phyloP scores from a whole-genome alignment of 2,329 filamentous ascomycete genomes.

The Sclerotinia sclerotiorum region DNA sequence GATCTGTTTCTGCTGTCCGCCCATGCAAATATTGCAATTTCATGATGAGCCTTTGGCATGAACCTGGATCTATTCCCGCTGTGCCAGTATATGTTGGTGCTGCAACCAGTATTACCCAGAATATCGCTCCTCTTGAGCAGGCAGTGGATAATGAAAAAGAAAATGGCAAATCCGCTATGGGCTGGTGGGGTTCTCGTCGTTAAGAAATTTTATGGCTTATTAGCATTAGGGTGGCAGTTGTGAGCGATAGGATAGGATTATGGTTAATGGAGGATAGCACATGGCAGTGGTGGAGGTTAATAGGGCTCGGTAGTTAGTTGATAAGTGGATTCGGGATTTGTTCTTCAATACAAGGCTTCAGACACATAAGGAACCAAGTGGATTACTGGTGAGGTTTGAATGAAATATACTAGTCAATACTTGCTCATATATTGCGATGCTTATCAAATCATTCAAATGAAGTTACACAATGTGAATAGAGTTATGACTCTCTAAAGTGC shows the following conservation, averaged over 20 bases:
- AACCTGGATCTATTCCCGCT: background rate
- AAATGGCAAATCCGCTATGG: background rate
- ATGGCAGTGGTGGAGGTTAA: background rate
- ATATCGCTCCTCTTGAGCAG: no score
- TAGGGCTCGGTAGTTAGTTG: background rate
- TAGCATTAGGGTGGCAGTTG: background rate
- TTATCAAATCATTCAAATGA: no score
- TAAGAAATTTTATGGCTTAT: background rate
- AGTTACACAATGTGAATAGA: no score
- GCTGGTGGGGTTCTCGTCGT: background rate
- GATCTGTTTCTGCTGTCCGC: background rate
- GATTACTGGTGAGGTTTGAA: background rate
- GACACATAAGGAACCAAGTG: background rate
- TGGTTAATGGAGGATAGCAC: background rate
- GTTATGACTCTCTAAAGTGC: no score
- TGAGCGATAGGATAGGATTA: background rate
- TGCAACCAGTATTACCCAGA: background rate
- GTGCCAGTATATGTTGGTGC: background rate
- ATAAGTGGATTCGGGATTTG: background rate
- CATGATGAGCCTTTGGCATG: background rate
- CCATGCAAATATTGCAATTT: constrained; percentile 3
- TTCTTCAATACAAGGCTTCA: background rate
- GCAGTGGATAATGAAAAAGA: background rate
- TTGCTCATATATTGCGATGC: no score
- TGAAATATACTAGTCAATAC: background rate